A percentile compares a stretch with the other conserved stretches of the same genome.
phyloP scores from a whole-genome alignment of 495 filamentous ascomycete species.

The Aspergillus avenaceus region DNA sequence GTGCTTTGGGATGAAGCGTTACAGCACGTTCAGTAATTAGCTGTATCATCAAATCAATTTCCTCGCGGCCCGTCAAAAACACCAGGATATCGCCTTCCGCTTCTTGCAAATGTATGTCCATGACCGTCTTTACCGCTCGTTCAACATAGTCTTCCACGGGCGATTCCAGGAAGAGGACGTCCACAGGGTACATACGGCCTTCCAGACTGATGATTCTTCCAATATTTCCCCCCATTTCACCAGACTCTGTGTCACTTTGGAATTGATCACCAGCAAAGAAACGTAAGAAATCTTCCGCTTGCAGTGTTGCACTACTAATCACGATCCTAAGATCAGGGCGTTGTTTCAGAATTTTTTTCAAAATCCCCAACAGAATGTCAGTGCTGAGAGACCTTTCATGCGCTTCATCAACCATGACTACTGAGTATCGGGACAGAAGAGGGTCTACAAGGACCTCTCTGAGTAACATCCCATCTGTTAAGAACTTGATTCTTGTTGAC shows the following conservation, averaged over 20 bases:
- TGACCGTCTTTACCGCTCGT: conserved; percentile 78
- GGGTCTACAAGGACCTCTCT: conserved; percentile 93
- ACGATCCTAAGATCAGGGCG: conserved; percentile 83
- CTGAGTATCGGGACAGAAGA: conserved; percentile 85
- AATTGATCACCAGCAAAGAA: conserved; percentile 67
- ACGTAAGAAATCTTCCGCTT: conserved; percentile 80
- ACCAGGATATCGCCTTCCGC: conserved; percentile 82
- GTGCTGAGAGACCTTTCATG: conserved; percentile 95
- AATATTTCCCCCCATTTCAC: conserved; percentile 38
- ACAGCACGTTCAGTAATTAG: conserved; percentile 71
- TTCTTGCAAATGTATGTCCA: conserved; percentile 91
- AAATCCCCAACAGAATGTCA: conserved; percentile 85
- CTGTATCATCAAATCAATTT: conserved; percentile 81
- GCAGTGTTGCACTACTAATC: conserved; percentile 89
- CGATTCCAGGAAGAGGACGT: conserved; percentile 76
- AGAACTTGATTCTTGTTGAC: conserved; percentile 86
- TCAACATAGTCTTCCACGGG: conserved; percentile 88
- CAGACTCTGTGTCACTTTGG: conserved; percentile 31
- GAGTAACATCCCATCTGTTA: conserved; percentile 93
- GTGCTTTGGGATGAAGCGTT: conserved; percentile 67
- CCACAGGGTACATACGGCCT: conserved; percentile 88
- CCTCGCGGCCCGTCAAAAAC: conserved; percentile 90
- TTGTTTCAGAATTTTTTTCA: conserved; percentile 88
- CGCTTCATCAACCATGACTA: conserved; percentile 98
- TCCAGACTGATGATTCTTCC: conserved; percentile 85